Conservation (phyloP, 2,329 filamentous ascomycete species). For the Nemania sp. region DNA sequence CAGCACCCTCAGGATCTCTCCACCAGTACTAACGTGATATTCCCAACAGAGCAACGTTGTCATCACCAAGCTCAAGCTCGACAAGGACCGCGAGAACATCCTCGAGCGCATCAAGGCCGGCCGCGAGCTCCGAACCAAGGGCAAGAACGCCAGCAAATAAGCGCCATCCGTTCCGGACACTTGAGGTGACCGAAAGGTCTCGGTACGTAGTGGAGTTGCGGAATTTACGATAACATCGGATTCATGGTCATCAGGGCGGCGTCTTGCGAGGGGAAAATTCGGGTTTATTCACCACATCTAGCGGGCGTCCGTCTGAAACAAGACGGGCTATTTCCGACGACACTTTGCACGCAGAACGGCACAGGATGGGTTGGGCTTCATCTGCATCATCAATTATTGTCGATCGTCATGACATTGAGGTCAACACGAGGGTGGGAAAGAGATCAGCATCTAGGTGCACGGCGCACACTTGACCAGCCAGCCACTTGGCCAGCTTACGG, state of each 20-base stretch:
- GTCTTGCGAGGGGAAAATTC: slow-evolving; percentile 17
- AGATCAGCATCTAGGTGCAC: slow-evolving; percentile 40
- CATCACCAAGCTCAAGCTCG: slow-evolving; percentile 25
- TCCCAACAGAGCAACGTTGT: slow-evolving; percentile 72
- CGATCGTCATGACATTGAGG: slow-evolving; percentile 20
- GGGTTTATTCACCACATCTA: slow-evolving; percentile 23
- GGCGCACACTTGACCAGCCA: slow-evolving; percentile 20
- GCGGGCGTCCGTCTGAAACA: slow-evolving; percentile 5
- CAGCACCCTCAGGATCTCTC: background rate
- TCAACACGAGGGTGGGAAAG: slow-evolving; percentile 6
- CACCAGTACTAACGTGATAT: background rate
- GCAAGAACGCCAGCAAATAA: slow-evolving; percentile 63
- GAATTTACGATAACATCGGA: slow-evolving; percentile 11
- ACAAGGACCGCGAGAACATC: slow-evolving; percentile 85
- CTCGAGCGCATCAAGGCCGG: slow-evolving; percentile 82
- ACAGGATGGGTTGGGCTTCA: slow-evolving; percentile 24
- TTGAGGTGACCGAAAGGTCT: slow-evolving; percentile 15
- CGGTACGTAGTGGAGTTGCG: slow-evolving; percentile 6
- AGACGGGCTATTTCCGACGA: slow-evolving; percentile 14
- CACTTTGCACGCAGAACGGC: slow-evolving; percentile 23
- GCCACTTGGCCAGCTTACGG: slow-evolving; percentile 8
- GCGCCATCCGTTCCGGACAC: background rate
- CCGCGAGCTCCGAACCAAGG: slow-evolving; percentile 75
- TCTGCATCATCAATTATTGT: slow-evolving; percentile 18
- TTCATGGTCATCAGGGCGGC: slow-evolving; percentile 16